Evolutionary conservation across 2,329 filamentous ascomycete species (phyloP).

Genomic region (Colletotrichum spaethianum): DNA sequence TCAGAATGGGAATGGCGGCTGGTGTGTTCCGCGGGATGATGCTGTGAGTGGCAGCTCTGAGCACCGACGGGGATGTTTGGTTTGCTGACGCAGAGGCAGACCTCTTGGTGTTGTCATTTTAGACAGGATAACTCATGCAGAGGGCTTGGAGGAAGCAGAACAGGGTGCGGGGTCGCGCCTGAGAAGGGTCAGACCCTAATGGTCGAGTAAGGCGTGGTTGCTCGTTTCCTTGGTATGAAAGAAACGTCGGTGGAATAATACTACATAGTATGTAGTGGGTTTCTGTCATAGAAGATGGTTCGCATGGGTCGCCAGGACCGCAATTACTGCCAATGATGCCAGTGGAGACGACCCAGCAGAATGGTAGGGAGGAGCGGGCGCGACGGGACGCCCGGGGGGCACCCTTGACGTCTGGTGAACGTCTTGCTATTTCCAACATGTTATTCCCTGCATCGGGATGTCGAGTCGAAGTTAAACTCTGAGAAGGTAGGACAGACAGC

Average conservation of each 20-base stretch:
- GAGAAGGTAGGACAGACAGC: neutral
- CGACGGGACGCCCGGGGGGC: slow-evolving; percentile 17
- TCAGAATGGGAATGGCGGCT: neutral
- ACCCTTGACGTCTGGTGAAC: neutral
- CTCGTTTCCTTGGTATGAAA: neutral
- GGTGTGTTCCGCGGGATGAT: slow-evolving; percentile 1
- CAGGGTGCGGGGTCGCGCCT: neutral
- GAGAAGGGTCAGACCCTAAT: too few species aligned
- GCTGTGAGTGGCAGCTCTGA: slow-evolving; percentile 3
- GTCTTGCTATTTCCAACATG: neutral
- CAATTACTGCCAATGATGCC: neutral
- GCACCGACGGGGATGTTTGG: neutral
- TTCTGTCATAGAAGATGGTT: neutral
- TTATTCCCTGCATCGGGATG: neutral
- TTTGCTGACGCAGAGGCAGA: neutral
- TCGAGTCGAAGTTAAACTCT: neutral
- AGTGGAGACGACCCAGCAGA: slow-evolving; percentile 20
- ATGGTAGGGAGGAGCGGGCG: slow-evolving; percentile 32
- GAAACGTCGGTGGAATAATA: neutral
- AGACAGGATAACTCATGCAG: neutral
- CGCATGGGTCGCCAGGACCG: neutral
- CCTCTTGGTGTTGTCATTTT: neutral
- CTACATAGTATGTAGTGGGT: neutral
- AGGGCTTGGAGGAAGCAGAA: neutral
- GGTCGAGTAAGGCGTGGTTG: neutral